phyloP scores from a whole-genome alignment of 2,329 filamentous ascomycete species.

The Akanthomyces lecanii region DNA sequence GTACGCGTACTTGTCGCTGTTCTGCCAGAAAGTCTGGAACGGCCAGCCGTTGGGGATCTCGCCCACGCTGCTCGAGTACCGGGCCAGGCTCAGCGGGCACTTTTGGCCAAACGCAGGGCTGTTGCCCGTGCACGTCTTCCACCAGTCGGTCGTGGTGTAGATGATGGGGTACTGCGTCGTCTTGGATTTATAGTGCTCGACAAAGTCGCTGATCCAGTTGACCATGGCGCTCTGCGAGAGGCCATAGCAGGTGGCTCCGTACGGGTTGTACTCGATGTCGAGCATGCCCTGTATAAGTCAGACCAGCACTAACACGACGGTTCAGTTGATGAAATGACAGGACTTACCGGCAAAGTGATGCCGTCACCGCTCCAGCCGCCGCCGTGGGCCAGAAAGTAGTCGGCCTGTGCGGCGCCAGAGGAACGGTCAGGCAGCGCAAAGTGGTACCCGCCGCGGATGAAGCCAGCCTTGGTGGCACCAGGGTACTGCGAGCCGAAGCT shows the following conservation, averaged over 20 bases:
- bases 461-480: slow-evolving; percentile 44
- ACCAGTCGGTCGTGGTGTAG: slow-evolving; percentile 51
- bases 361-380: slow-evolving; percentile 52
- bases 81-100: slow-evolving; percentile 46
- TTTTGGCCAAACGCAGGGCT: slow-evolving; percentile 40
- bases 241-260: slow-evolving; percentile 41
- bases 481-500: slow-evolving; percentile 46
- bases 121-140: slow-evolving; percentile 49
- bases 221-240: slow-evolving; percentile 44
- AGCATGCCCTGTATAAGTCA: slow-evolving; percentile 42
- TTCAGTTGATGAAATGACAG: neutral
- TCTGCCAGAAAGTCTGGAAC: slow-evolving; percentile 47
- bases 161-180: slow-evolving; percentile 49
- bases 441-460: slow-evolving; percentile 55
- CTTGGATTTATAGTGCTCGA: slow-evolving; percentile 42
- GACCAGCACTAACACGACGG: neutral
- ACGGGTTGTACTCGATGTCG: slow-evolving; percentile 45
- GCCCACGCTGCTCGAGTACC: slow-evolving; percentile 38
- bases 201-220: slow-evolving; percentile 50
- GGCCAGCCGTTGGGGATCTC: slow-evolving; percentile 48
- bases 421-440: slow-evolving; percentile 45
- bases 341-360: slow-evolving; percentile 42
- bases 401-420: slow-evolving; percentile 44
- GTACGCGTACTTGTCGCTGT: slow-evolving; percentile 20
- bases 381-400: slow-evolving; percentile 48